Evolutionary conservation across 2,329 filamentous ascomycete species (phyloP), one percentile per base, ranked within the genome.

Genomic region (Corinectria fuckeliana): DNA sequence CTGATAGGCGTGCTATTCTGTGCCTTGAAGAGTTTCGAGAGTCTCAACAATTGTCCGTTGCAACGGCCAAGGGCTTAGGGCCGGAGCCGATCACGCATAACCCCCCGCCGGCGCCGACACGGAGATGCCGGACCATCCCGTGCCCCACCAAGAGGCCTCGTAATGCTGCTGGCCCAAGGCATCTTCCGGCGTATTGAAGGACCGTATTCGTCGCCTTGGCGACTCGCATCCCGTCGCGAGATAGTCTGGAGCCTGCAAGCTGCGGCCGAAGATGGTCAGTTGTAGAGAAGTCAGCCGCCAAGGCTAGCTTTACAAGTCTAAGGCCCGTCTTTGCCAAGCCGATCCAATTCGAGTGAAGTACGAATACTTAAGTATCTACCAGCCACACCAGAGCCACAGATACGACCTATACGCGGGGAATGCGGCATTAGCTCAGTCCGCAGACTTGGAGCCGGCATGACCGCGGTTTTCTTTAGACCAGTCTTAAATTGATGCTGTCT

Each of bases 361-460:
- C 30, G 30, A 7, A n/a, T n/a, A 34, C 14, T 25, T 30, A 8
- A 14, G 20, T 32, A n/a, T 25, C 18, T n/a, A 38, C 21, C 13
- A 28, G 45, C 28, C 26, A 34, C 52, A 14, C 52, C 45, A 28
- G 21, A 1, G 30, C 48, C 16, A 34, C 48, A 42, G 54, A 57
- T 52, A 57, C 55, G 55, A 57, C 25, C 44, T 32, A 41, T 56
- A 42, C 52, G 44, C 30, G 32, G 30, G 55, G 11, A 20, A 47
- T n/a, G 25, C 41, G 23, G 23, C 13, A 50, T 49, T 42, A 36
- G 26, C 34, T 18, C 26, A 11, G 26, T 11, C 25, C n/a, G 26
- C 25, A 26, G 14, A n/a, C 30, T 36, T n/a, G 18, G 42, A 21
- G 20, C 8, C 10, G 42, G 14, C 36, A 10, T 21, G 18, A 34